Percentiles rank a stretch among this genome's conserved stretches.
phyloP scores from a whole-genome alignment of 1,284 basidiomycete genomes.

The Taiwanofungus camphoratus region DNA sequence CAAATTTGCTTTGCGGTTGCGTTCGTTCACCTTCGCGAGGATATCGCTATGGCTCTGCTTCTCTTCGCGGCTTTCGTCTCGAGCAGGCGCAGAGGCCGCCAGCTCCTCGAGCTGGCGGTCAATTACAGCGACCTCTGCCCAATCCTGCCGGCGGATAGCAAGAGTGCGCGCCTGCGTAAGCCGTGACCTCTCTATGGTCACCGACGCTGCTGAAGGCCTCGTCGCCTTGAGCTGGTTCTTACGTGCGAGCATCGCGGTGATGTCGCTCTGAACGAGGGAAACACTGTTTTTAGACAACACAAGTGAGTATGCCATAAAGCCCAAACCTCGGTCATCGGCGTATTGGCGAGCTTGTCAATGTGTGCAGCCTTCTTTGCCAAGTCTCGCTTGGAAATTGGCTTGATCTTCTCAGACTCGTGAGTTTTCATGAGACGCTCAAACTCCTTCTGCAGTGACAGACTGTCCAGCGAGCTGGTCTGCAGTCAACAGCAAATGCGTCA shows the following conservation, averaged over 20 bases:
- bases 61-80: conserved; percentile 26
- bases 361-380: conserved; percentile 61
- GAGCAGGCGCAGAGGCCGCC: conserved; percentile 25
- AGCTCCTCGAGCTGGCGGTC: conserved; percentile 59
- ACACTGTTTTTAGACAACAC: neutral
- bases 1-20: conserved; percentile 77
- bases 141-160: conserved; percentile 67
- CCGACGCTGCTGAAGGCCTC: conserved; percentile 35
- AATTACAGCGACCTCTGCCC: conserved; percentile 49
- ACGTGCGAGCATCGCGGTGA: conserved; percentile 66
- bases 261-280: conserved; percentile 44
- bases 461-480: conserved; percentile 1
- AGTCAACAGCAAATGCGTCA: conserved; percentile 6
- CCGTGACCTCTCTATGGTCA: conserved; percentile 55
- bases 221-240: conserved; percentile 49
- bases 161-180: conserved; percentile 64
- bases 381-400: conserved; percentile 59
- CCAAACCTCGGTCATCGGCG: conserved; percentile 72
- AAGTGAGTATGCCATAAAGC: neutral
- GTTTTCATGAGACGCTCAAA: conserved; percentile 55
- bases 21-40: conserved; percentile 80
- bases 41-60: conserved; percentile 41
- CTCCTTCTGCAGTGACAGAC: conserved; percentile 50
- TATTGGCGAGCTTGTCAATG: conserved; percentile 50
- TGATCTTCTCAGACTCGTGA: conserved; percentile 51